Evolutionary conservation across 192 early-diverging fungal genomes (phyloP), one percentile per base, ranked within the genome.

Genomic region (Mortierella antarctica): DNA sequence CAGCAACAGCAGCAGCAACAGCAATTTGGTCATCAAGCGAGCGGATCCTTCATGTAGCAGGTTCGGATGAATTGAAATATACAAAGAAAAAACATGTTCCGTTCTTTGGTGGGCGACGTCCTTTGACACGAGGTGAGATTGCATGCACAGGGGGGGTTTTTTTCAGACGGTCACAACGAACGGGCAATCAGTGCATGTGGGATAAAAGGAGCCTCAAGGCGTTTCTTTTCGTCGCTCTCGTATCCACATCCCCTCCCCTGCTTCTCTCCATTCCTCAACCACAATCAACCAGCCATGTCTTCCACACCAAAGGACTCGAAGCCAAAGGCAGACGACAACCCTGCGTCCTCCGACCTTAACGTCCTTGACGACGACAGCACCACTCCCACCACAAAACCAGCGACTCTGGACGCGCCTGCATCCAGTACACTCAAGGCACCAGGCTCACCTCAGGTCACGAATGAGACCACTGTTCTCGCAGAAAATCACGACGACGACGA

Each of bases 1-100:
- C 56, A 59, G 11, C 57, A 72, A 13, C 70, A 72, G n/a, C 62
- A 73, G 62, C 71, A 61, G 17, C 65, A 67, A 42, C 65, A 67
- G 6, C 40, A 31, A 46, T 67, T 67, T 31, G 65, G 65, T 17
- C 65, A 69, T 20, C 67, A 69, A 42, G 23, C 23, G 39, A 59
- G 18, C n/a, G 57, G 57, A 17, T 59, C 57, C 15, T 59, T 59
- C 23, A 59, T 59, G 57, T 59, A 59, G 57, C 8, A 13, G 14
- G 3, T 31, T 31, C 31, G 31, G 31, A 31, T 31, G 31, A 31
- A 31, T 31, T 31, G 31, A 31, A 31, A 31, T 31, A 31, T 31
- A 31, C 31, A 31, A 31, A 31, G 31, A 31, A 31, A 31, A 31
- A 31, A 31, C 3, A 31, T 31, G 31, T 31, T 31, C 31, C 31